A percentile compares a stretch with the other conserved stretches of the same genome.
Evolutionary conservation across 2,329 filamentous ascomycete genomes (phyloP).

Genomic region (Pseudovirgaria hyperparasitica): DNA sequence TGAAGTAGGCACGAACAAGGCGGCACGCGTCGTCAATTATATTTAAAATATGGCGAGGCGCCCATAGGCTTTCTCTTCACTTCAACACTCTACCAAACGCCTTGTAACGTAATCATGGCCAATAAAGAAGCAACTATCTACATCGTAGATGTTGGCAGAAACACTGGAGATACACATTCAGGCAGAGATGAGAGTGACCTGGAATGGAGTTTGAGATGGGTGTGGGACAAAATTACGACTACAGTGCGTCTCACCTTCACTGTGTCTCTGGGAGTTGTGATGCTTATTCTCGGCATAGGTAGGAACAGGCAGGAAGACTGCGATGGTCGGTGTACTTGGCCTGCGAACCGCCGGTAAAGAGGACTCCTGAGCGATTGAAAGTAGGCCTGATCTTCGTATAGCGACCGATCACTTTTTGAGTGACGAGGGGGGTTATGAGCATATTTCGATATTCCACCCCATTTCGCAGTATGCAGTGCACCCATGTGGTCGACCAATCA

Average conservation of each 20-base stretch:
- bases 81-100: too few relatives aligned
- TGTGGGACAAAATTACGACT: slow-evolving; percentile 84
- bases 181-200: slow-evolving; percentile 68
- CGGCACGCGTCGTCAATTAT: too few relatives aligned
- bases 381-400: slow-evolving; percentile 3
- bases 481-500: neutral
- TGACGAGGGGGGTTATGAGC: slow-evolving; percentile 58
- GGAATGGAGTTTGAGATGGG: slow-evolving; percentile 79
- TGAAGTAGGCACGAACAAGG: too few relatives aligned
- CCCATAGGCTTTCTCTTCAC: too few relatives aligned
- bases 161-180: slow-evolving; percentile 64
- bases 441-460: slow-evolving; percentile 61
- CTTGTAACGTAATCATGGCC: slow-evolving; percentile 70
- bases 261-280: neutral
- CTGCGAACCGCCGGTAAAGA: slow-evolving; percentile 57
- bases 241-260: slow-evolving; percentile 42
- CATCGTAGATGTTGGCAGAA: slow-evolving; percentile 73
- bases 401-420: slow-evolving; percentile 37
- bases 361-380: neutral
- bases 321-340: slow-evolving; percentile 66
- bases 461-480: slow-evolving; percentile 46
- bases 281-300: slow-evolving; percentile 27
- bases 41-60: too few relatives aligned
- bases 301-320: slow-evolving; percentile 59
- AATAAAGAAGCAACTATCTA: slow-evolving; percentile 90